A percentile compares a stretch with the other conserved stretches of the same genome.
These are phyloP conservation scores for Phaeotremella fagi DNA, from an alignment of 768 basidiomycete species.

Conservation along the genomic window DNA sequence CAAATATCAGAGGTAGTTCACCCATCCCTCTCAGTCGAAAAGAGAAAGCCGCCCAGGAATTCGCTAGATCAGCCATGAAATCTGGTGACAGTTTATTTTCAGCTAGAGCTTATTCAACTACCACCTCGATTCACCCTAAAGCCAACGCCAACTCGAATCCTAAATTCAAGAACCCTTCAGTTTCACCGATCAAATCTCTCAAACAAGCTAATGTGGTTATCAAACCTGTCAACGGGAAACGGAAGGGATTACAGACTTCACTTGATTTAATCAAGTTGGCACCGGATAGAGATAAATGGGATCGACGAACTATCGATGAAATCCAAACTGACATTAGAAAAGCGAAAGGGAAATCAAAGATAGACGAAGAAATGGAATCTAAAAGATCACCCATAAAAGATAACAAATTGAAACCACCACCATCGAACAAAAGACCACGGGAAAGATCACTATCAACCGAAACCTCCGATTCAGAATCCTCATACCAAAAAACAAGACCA, in stretches of 20 bases:
- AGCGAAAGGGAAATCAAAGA: slow-evolving; percentile 5
- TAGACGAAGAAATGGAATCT: not conserved
- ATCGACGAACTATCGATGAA: slow-evolving; percentile 34
- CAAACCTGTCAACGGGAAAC: not conserved
- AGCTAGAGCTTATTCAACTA: slow-evolving; percentile 22
- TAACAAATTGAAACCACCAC: not conserved
- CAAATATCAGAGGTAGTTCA: slow-evolving; percentile 4
- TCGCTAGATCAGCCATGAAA: slow-evolving; percentile 25
- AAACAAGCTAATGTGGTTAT: not conserved
- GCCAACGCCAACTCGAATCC: not conserved
- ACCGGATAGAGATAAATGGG: slow-evolving; percentile 28
- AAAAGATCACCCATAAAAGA: not conserved
- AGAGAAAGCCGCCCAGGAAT: slow-evolving; percentile 28
- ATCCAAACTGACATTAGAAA: slow-evolving; percentile 32
- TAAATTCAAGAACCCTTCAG: not conserved
- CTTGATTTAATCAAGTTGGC: slow-evolving; percentile 22
- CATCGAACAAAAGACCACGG: slow-evolving; percentile 1
- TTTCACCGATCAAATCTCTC: not conserved
- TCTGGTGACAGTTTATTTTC: slow-evolving; percentile 23
- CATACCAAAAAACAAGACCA: not conserved
- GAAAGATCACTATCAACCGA: slow-evolving; percentile 3
- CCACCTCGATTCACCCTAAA: not conserved
- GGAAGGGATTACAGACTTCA: not conserved
- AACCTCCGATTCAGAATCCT: not conserved
- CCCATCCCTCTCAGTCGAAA: slow-evolving; percentile 33